Conservation (phyloP, 2,329 filamentous ascomycete genomes). For the Amylocarpus encephaloides region DNA sequence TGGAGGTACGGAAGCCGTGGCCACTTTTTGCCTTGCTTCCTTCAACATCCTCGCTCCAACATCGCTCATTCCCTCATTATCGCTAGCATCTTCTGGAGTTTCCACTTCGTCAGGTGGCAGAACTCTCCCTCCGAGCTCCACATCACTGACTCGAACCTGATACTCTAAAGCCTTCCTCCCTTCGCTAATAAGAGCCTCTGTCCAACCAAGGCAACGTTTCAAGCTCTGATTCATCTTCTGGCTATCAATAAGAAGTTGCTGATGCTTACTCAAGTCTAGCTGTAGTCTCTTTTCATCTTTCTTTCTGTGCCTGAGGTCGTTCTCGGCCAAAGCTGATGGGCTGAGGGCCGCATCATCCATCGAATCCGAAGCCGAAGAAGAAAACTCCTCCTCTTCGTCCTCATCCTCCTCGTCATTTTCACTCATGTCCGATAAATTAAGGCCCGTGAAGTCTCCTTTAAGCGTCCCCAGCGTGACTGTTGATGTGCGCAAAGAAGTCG, state of each 20-base stretch:
- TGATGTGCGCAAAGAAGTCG: constrained; percentile 41
- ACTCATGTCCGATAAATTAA: constrained; percentile 43
- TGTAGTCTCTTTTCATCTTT: constrained; percentile 78
- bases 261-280: constrained; percentile 80
- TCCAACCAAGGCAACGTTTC: constrained; percentile 81
- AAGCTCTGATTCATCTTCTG: constrained; percentile 95
- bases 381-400: constrained; percentile 37
- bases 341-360: constrained; percentile 43
- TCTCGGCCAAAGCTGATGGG: constrained; percentile 36
- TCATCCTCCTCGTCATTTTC: constrained; percentile 45
- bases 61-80: constrained; percentile 28
- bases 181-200: constrained; percentile 83
- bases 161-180: constrained; percentile 84
- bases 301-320: constrained; percentile 50
- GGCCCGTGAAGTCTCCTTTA: constrained; percentile 33
- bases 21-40: constrained; percentile 23
- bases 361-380: constrained; percentile 41
- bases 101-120: constrained; percentile 62
- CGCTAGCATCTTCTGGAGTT: constrained; percentile 20
- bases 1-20: constrained; percentile 19
- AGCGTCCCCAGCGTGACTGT: constrained; percentile 39
- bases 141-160: constrained; percentile 68
- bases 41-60: constrained; percentile 24
- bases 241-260: constrained; percentile 79
- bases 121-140: constrained; percentile 75